These are phyloP conservation scores for Eimeria brunetti DNA, from an alignment of 169 alveolate genomes.

Conservation along the genomic window DNA sequence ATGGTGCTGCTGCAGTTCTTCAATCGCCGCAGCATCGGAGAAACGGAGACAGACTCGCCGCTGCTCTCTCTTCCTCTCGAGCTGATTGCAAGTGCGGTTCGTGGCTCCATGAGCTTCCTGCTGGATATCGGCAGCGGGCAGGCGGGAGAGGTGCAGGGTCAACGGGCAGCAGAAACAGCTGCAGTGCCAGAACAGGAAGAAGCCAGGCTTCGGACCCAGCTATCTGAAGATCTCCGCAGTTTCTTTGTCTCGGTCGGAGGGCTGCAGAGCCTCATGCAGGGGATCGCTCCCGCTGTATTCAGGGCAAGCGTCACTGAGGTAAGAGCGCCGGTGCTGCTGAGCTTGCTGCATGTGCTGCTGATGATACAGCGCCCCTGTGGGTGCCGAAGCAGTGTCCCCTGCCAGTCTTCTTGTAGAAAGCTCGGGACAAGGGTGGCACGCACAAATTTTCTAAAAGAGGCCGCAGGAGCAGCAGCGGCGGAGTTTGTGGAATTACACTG, in stretches of 20 bases:
- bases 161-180: background rate
- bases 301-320: conserved; percentile 50
- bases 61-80: conserved; percentile 16
- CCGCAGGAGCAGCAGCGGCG: background rate
- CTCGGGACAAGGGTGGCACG: background rate
- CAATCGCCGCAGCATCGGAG: background rate
- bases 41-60: conserved; percentile 20
- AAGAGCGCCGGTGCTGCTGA: conserved; percentile 22
- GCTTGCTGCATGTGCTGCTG: background rate
- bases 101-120: conserved; percentile 26
- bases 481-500: background rate
- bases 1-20: conserved; percentile 28
- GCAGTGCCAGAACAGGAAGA: conserved; percentile 11
- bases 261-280: conserved; percentile 50
- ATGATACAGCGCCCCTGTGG: background rate
- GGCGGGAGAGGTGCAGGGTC: conserved; percentile 17
- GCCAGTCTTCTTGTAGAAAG: background rate
- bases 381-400: background rate
- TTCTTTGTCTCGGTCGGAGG: conserved; percentile 25
- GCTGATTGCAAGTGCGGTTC: background rate
- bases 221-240: conserved; percentile 7
- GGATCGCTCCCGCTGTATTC: conserved; percentile 18
- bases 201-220: background rate
- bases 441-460: background rate
- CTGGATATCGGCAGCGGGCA: background rate